Evolutionary conservation across 164 flowering plant genomes (phyloP).

Genomic region (Nelumbo lutea): DNA sequence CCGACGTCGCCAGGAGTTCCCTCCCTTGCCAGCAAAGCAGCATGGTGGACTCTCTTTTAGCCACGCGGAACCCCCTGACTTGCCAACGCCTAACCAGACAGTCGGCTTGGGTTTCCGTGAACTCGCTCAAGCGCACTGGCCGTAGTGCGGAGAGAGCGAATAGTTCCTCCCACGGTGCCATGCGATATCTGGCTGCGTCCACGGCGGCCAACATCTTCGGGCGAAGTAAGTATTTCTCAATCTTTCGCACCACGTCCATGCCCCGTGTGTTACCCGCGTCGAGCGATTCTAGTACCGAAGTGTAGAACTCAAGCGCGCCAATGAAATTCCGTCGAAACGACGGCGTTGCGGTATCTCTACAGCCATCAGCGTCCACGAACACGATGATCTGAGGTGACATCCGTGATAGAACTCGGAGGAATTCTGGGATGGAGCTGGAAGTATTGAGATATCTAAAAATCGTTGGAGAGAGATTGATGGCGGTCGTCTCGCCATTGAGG

Average conservation of each 20-base stretch:
- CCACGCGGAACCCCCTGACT: slow-evolving; percentile 79
- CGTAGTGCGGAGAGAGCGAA: slow-evolving; percentile 57
- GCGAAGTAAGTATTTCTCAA: slow-evolving; percentile 52
- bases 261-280: slow-evolving; percentile 48
- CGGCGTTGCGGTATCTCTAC: slow-evolving; percentile 30
- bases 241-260: slow-evolving; percentile 44
- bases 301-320: slow-evolving; percentile 60
- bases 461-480: slow-evolving; percentile 51
- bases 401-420: slow-evolving; percentile 48
- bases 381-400: slow-evolving; percentile 52
- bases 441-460: slow-evolving; percentile 45
- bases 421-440: slow-evolving; percentile 22
- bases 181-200: slow-evolving; percentile 34
- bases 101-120: slow-evolving; percentile 77
- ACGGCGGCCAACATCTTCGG: slow-evolving; percentile 55
- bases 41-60: slow-evolving; percentile 62
- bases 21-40: slow-evolving; percentile 84
- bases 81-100: slow-evolving; percentile 58
- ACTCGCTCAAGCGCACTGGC: slow-evolving; percentile 64
- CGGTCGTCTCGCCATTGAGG: slow-evolving; percentile 54
- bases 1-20: slow-evolving; percentile 81
- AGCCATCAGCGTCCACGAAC: slow-evolving; percentile 58
- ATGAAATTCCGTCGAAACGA: slow-evolving; percentile 53
- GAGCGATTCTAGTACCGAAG: slow-evolving; percentile 66
- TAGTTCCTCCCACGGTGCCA: slow-evolving; percentile 53